Evolutionary conservation across 1,284 basidiomycete species (phyloP), one percentile per base, ranked within the genome.

Genomic region (Papiliotrema fonsecae): DNA sequence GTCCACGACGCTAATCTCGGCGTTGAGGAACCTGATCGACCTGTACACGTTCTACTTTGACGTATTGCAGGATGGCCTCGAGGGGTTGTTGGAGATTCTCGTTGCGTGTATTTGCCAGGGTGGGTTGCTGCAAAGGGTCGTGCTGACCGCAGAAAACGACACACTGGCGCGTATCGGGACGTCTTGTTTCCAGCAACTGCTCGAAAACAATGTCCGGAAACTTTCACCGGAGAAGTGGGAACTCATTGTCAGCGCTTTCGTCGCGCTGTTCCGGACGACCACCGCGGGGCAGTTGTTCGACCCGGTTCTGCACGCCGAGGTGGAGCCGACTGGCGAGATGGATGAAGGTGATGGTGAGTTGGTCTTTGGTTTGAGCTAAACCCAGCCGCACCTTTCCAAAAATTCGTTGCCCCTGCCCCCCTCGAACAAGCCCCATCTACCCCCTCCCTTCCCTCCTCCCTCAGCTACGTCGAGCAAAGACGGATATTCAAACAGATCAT

Each of bases 61-160:
- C 54, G 92, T 85, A 11, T 74, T 99, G 60, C 90, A 94, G 64
- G 81, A 86, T 39, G 87, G 89, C 72, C 77, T 98, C 46, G 91
- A 97, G 62, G 90, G 91, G 18, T 76, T 99, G 37, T 71, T 99
- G 54, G 93, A 98, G 64, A 77, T 99, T 45, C 77, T 99, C 14
- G 93, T 91, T 67, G 87, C 96, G 30, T 99, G 96, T 71, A 98
- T 99, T 57, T 98, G 94, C 72, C 96, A 99, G 84, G 93, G 92
- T 93, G 55, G 49, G 80, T 51, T 25, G 7, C 36, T n/a, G 27
- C 19, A 24, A 18, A 24, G 16, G 25, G n/a, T 14, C n/a, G 18
- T 22, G 40, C 49, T 54, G 45, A 51, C 21, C 14, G 9, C 35
- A 97, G 93, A 97, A 76, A 96, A 96, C 67, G 97, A 99, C 69